These are phyloP conservation scores for Monosporozyma aquatica DNA, from an alignment of 805 yeast genomes.

Conservation along the genomic window DNA sequence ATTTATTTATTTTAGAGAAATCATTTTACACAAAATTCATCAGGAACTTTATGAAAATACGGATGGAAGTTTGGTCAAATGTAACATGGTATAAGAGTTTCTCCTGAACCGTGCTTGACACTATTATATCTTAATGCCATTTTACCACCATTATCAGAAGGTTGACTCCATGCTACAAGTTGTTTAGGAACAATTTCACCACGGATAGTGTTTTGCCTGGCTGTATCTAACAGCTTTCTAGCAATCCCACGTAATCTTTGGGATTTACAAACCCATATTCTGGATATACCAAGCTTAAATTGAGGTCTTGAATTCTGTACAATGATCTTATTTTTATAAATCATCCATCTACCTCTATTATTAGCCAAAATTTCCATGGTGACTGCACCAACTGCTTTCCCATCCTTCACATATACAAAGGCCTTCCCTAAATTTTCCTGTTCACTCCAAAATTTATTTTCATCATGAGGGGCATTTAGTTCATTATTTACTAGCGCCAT, in stretches of 20 bases:
- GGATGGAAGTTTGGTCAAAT: too few species aligned
- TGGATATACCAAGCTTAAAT: slow-evolving; percentile 39
- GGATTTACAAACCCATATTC: slow-evolving; percentile 39
- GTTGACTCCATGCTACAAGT: slow-evolving; percentile 64
- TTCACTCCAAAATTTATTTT: slow-evolving; percentile 33
- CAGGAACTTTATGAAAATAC: too few species aligned
- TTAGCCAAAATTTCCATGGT: slow-evolving; percentile 37
- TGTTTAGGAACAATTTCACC: slow-evolving; percentile 37
- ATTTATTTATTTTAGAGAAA: too few species aligned
- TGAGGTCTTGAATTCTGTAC: slow-evolving; percentile 40
- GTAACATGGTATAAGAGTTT: slow-evolving; percentile 27
- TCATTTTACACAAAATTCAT: too few species aligned
- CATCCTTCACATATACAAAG: slow-evolving; percentile 40
- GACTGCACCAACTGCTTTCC: slow-evolving; percentile 46
- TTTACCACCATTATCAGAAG: slow-evolving; percentile 54
- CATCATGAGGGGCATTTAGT: slow-evolving; percentile 48
- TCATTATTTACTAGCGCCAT: slow-evolving; percentile 49
- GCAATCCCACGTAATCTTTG: slow-evolving; percentile 47
- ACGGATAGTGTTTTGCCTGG: slow-evolving; percentile 38
- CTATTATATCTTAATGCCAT: slow-evolving; percentile 51
- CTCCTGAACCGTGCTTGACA: slow-evolving; percentile 36
- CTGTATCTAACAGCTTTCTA: slow-evolving; percentile 35
- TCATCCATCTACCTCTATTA: slow-evolving; percentile 51
- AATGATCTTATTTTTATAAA: slow-evolving; percentile 39
- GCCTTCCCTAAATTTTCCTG: slow-evolving; percentile 33